A percentile compares a stretch with the other conserved stretches of the same genome.
Conservation (phyloP, 768 basidiomycete genomes). For the Brasilioporus rufonigricans region DNA sequence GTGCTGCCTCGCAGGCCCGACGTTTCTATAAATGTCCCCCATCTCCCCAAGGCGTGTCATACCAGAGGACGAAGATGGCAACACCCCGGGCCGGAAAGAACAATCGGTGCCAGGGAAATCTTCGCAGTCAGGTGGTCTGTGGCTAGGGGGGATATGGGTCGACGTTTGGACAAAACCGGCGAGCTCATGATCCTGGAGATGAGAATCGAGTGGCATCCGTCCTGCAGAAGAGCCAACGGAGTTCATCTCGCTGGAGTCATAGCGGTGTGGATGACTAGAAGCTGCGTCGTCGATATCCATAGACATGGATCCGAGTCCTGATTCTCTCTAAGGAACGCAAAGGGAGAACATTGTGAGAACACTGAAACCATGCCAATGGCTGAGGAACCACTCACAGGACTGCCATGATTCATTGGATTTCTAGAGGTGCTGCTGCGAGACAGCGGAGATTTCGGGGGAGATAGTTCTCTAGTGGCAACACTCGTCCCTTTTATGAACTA, state of each 20-base stretch:
- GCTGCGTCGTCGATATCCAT: slow-evolving; percentile 15
- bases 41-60: not conserved
- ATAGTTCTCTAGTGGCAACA: not conserved
- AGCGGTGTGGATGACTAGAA: not conserved
- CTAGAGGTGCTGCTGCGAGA: not conserved
- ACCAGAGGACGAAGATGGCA: not conserved
- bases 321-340: slow-evolving; percentile 5
- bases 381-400: slow-evolving; percentile 13
- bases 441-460: not conserved
- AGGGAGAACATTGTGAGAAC: not conserved
- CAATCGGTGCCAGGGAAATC: not conserved
- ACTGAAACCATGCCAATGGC: not conserved
- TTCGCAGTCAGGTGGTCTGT: not conserved
- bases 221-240: not conserved
- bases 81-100: slow-evolving; percentile 2
- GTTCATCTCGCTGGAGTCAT: not conserved
- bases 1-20: not conserved
- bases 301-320: not conserved
- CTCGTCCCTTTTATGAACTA: slow-evolving; percentile 17
- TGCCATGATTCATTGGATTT: slow-evolving; percentile 13
- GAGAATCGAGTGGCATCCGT: not conserved
- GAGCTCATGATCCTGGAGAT: not conserved
- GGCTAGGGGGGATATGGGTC: not conserved
- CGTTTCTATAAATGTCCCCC: not conserved
- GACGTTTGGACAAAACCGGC: not conserved